Evolutionary conservation across 1,284 basidiomycete species (phyloP).

Genomic region (Boletus albobrunnescens): DNA sequence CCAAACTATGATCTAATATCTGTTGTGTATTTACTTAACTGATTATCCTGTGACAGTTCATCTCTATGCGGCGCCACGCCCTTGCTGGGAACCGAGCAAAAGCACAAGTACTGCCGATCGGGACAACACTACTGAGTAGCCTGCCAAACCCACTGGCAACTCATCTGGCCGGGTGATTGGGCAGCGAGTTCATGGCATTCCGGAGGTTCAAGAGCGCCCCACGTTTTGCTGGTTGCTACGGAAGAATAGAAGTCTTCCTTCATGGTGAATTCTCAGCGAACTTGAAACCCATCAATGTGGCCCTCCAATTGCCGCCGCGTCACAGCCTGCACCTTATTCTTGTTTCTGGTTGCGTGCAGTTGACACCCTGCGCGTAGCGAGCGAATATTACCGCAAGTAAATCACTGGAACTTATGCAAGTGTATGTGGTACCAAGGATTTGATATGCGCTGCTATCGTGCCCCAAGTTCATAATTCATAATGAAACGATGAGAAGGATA

Average conservation of each 20-base stretch:
- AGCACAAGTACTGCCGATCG: constrained; percentile 1
- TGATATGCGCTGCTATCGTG: constrained; percentile 3
- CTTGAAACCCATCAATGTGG: constrained; percentile 13
- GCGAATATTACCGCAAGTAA: constrained; percentile 7
- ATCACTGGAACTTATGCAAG: constrained; percentile 1
- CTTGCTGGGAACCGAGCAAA: constrained; percentile 22
- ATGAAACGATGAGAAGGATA: constrained; percentile 26
- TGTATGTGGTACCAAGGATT: constrained; percentile 5
- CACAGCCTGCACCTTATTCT: not conserved
- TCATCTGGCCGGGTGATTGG: not conserved
- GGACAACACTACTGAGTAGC: not conserved
- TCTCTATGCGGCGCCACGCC: constrained; percentile 12
- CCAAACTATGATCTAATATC: constrained; percentile 25
- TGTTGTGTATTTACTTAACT: constrained; percentile 12
- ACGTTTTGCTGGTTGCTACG: constrained; percentile 33
- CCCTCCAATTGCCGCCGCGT: constrained; percentile 19
- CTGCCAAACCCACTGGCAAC: not conserved
- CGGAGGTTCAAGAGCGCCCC: constrained; percentile 21
- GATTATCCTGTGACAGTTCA: constrained; percentile 25
- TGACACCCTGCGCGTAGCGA: constrained; percentile 5
- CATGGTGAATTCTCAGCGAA: constrained; percentile 24
- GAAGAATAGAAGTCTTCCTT: constrained; percentile 35
- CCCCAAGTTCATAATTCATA: constrained; percentile 31
- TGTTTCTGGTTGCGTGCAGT: not conserved
- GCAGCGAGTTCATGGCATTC: constrained; percentile 22